A percentile compares a stretch with the other conserved stretches of the same genome.
Conservation (phyloP, 2,329 filamentous ascomycete genomes). For the Hypomyces rosellus region DNA sequence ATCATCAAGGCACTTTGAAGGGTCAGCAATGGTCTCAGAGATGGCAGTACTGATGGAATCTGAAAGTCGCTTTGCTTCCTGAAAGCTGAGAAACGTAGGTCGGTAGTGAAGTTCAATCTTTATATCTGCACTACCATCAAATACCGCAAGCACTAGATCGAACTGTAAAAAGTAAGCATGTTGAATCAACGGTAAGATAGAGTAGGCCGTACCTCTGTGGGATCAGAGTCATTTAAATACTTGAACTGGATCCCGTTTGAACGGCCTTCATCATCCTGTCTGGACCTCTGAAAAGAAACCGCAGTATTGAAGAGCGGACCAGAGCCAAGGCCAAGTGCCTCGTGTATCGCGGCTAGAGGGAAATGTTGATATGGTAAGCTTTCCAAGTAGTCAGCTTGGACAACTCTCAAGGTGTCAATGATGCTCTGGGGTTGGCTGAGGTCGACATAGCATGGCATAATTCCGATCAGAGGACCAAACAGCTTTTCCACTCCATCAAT, state of each 20-base stretch:
- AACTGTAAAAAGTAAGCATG: not conserved
- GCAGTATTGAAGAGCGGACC: slow-evolving; percentile 5
- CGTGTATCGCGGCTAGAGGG: slow-evolving; percentile 1
- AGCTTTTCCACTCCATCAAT: slow-evolving; percentile 6
- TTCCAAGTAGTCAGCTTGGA: slow-evolving; percentile 4
- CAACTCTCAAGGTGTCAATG: not conserved
- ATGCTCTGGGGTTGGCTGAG: not conserved
- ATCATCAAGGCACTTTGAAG: not conserved
- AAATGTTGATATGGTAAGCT: slow-evolving; percentile 4
- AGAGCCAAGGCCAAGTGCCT: not conserved
- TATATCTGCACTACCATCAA: not conserved
- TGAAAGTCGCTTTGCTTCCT: not conserved
- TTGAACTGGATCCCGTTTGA: not conserved
- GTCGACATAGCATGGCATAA: slow-evolving; percentile 7
- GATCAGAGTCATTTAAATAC: not conserved
- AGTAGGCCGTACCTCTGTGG: not conserved
- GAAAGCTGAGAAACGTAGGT: not conserved
- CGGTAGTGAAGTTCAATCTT: not conserved
- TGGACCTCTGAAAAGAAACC: slow-evolving; percentile 5
- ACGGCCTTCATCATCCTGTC: not conserved
- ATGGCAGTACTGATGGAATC: not conserved
- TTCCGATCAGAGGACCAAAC: slow-evolving; percentile 10
- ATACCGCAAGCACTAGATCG: not conserved
- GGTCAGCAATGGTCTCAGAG: not conserved
- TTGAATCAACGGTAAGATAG: not conserved